Evolutionary conservation across 2,329 filamentous ascomycete species (phyloP).

Genomic region (Fusarium falciforme): DNA sequence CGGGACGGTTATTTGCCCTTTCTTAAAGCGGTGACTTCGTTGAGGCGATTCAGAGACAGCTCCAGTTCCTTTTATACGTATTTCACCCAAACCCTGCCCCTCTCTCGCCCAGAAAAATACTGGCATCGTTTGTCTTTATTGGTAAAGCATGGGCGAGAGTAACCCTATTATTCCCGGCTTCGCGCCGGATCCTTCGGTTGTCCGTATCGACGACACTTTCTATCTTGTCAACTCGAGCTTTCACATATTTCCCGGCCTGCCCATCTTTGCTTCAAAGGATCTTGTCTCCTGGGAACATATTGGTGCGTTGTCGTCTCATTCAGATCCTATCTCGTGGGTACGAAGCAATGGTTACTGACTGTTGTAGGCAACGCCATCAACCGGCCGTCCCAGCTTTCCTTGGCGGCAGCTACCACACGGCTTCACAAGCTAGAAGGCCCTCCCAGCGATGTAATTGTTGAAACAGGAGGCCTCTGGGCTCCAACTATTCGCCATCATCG

Average conservation of each 20-base stretch:
- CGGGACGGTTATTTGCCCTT: background rate
- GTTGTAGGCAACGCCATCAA: constrained; percentile 8
- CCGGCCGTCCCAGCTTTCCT: background rate
- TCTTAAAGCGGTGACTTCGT: background rate
- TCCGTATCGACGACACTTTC: background rate
- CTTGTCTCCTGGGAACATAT: background rate
- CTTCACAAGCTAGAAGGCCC: background rate
- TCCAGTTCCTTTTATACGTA: background rate
- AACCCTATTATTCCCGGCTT: background rate
- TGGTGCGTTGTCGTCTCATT: background rate
- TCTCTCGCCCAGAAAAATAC: background rate
- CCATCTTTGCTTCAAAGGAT: background rate
- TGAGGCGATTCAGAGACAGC: background rate
- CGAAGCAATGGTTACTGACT: background rate
- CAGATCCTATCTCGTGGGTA: background rate
- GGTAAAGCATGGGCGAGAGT: background rate
- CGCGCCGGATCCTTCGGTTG: background rate
- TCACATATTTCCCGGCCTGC: background rate
- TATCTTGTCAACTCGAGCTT: background rate
- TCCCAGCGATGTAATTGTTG: background rate
- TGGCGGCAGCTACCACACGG: background rate
- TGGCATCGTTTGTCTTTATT: background rate
- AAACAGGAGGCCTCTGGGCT: constrained; percentile 14
- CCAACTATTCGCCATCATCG: constrained; percentile 13
- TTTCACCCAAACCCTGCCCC: background rate